A percentile compares a stretch with the other conserved stretches of the same genome.
Evolutionary conservation across 192 early-diverging fungal genomes (phyloP).

Genomic region (Chytriomyces sp.): DNA sequence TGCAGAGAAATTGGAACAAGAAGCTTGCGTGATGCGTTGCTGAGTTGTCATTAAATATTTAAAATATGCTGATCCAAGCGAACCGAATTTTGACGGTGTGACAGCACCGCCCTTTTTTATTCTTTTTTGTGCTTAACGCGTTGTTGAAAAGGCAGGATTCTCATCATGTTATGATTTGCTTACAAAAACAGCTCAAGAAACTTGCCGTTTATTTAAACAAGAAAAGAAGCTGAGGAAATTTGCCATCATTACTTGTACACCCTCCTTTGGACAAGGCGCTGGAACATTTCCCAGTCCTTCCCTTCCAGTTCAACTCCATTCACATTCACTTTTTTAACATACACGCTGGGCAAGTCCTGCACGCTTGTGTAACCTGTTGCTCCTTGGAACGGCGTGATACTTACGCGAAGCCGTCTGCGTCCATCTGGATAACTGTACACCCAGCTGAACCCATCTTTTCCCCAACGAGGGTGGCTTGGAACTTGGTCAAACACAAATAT

Average conservation of each 20-base stretch:
- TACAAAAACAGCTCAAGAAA: too few relatives aligned
- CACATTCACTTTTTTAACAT: slow-evolving; percentile 27
- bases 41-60: too few relatives aligned
- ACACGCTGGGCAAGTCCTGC: slow-evolving; percentile 40
- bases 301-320: slow-evolving; percentile 24
- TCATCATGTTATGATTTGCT: too few relatives aligned
- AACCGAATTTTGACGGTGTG: too few relatives aligned
- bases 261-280: slow-evolving; percentile 24
- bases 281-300: slow-evolving; percentile 28
- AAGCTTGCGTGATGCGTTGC: too few relatives aligned
- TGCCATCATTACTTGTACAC: not conserved
- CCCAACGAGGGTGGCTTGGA: slow-evolving; percentile 27
- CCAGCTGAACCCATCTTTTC: slow-evolving; percentile 39
- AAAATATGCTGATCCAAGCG: too few relatives aligned
- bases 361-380: slow-evolving; percentile 9
- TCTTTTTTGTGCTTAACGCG: too few relatives aligned
- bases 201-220: too few relatives aligned
- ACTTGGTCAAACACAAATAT: slow-evolving; percentile 50
- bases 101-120: too few relatives aligned
- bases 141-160: too few relatives aligned
- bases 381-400: slow-evolving; percentile 35
- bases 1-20: too few relatives aligned
- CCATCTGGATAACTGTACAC: slow-evolving; percentile 35
- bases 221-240: too few relatives aligned
- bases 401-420: slow-evolving; percentile 22